Evolutionary conservation across 2,329 filamentous ascomycete species (phyloP).

Genomic region (Calycina herbarum): DNA sequence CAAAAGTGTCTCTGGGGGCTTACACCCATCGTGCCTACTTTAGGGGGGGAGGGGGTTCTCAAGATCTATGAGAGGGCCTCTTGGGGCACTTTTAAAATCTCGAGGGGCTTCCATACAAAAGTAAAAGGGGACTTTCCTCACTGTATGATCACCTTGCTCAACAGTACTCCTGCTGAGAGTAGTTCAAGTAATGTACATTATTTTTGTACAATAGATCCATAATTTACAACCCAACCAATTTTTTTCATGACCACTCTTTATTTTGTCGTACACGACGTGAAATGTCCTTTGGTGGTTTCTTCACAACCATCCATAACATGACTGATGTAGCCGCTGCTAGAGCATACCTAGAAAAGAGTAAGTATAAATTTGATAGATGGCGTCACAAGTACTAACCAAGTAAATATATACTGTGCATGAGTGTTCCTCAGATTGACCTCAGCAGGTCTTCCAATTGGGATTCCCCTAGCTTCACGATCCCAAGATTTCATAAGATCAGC

Average conservation of each 20-base stretch:
- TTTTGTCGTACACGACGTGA: conserved; percentile 74
- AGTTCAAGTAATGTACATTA: background rate
- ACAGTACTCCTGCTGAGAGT: background rate
- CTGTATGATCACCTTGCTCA: background rate
- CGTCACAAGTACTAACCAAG: conserved; percentile 67
- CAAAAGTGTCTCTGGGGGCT: too few relatives aligned
- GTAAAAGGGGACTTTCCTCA: background rate
- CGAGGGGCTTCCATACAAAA: too few relatives aligned
- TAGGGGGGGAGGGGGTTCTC: too few relatives aligned
- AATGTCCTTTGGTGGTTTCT: conserved; percentile 76
- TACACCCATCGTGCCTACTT: too few relatives aligned
- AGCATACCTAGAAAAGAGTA: conserved; percentile 66
- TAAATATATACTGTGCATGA: conserved; percentile 98
- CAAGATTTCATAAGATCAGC: conserved; percentile 76
- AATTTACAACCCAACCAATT: conserved; percentile 11
- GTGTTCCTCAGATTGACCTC: conserved; percentile 96
- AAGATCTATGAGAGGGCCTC: too few relatives aligned
- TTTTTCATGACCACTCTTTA: conserved; percentile 63
- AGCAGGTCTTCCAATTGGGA: conserved; percentile 83
- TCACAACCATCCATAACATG: conserved; percentile 95
- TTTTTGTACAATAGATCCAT: conserved; percentile 6
- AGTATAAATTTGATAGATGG: conserved; percentile 5
- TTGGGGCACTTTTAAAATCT: too few relatives aligned
- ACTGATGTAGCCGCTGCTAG: conserved; percentile 81
- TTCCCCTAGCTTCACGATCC: conserved; percentile 74